Conservation (phyloP, 2,329 filamentous ascomycete species). For the Endoconidiophora laricicola region DNA sequence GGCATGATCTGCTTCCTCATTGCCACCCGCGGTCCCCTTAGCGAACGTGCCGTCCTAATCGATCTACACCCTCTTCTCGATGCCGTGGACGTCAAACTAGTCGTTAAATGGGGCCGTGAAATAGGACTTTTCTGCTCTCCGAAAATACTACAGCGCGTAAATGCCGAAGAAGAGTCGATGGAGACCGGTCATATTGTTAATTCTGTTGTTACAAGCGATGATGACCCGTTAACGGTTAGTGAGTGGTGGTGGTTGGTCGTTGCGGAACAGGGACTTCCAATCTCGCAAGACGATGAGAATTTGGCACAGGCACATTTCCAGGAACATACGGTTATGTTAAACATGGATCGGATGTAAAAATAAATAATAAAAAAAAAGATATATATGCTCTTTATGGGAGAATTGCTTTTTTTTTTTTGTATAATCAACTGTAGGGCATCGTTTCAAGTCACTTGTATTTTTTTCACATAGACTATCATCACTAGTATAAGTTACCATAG, state of each 20-base stretch:
- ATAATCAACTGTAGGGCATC: too few species aligned
- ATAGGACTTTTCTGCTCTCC: constrained; percentile 30
- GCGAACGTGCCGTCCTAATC: constrained; percentile 33
- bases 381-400: neutral
- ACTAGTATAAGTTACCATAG: too few species aligned
- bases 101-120: constrained; percentile 40
- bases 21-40: constrained; percentile 43
- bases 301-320: constrained; percentile 7
- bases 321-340: constrained; percentile 10
- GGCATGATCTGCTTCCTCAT: constrained; percentile 45
- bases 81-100: constrained; percentile 42
- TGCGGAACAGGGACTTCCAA: constrained; percentile 19
- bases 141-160: constrained; percentile 15
- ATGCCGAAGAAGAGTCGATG: neutral
- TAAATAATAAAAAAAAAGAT: neutral
- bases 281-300: neutral
- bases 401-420: too few species aligned
- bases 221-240: constrained; percentile 24
- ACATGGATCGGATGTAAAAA: constrained; percentile 5
- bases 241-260: constrained; percentile 56
- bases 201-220: neutral
- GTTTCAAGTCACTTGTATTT: too few species aligned
- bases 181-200: neutral
- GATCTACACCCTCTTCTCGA: constrained; percentile 43
- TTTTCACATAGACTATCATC: too few species aligned